Percentiles rank a stretch among this genome's conserved stretches.
phyloP scores from a whole-genome alignment of 2,329 filamentous ascomycete genomes.

The Rhinocladiella mackenziei region DNA sequence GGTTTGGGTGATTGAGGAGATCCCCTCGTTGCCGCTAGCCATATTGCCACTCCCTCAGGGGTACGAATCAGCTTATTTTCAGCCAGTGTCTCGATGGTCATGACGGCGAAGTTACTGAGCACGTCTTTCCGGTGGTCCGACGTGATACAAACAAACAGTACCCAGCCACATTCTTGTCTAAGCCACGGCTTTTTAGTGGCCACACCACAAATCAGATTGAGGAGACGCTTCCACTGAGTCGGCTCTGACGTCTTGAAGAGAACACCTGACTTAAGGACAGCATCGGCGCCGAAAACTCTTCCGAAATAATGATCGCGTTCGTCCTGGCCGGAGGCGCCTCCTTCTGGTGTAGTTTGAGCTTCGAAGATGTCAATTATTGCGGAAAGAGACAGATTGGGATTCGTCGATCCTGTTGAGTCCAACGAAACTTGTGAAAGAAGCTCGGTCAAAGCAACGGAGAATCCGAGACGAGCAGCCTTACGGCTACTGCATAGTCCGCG shows the following conservation, averaged over 20 bases:
- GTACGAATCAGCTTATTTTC: constrained; percentile 69
- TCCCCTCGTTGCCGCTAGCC: constrained; percentile 65
- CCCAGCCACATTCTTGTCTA: constrained; percentile 78
- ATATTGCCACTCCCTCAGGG: constrained; percentile 83
- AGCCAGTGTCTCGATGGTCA: constrained; percentile 59
- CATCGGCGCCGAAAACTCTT: constrained; percentile 79
- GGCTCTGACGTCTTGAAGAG: constrained; percentile 58
- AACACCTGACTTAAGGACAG: constrained; percentile 73
- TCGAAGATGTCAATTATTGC: constrained; percentile 51
- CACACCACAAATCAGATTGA: constrained; percentile 69
- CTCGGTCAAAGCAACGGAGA: constrained; percentile 83
- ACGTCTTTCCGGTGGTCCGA: neutral
- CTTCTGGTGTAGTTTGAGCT: constrained; percentile 49
- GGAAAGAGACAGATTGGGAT: constrained; percentile 35
- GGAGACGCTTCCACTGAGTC: constrained; percentile 54
- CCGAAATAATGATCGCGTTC: constrained; percentile 82
- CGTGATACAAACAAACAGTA: constrained; percentile 53
- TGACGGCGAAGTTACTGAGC: constrained; percentile 51
- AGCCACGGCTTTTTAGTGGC: constrained; percentile 83
- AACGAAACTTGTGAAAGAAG: constrained; percentile 67
- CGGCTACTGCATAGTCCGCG: constrained; percentile 84
- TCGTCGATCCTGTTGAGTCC: constrained; percentile 31
- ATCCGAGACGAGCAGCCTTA: constrained; percentile 83
- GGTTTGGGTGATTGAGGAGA: constrained; percentile 65
- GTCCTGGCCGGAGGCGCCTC: constrained; percentile 62